Conservation (phyloP, 169 alveolate genomes). For the Theileria orientalis region DNA sequence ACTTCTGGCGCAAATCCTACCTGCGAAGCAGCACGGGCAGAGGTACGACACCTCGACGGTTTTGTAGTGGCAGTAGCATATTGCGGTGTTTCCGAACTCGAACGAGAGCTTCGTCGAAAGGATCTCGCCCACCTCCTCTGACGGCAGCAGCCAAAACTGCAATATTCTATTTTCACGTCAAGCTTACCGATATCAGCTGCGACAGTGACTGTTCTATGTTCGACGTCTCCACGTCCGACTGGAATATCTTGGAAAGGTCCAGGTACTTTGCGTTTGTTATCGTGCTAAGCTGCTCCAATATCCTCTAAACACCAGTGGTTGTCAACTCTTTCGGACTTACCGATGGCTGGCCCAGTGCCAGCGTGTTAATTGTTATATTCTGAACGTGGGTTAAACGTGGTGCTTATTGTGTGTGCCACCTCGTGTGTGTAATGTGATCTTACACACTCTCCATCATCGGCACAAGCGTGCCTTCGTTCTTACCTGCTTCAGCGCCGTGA, state of each 20-base stretch:
- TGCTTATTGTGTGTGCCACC: not conserved
- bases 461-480: too few relatives aligned
- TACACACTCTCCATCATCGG: too few relatives aligned
- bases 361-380: slow-evolving; percentile 53
- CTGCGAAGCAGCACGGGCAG: slow-evolving; percentile 84
- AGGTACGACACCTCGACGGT: slow-evolving; percentile 81
- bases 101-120: slow-evolving; percentile 76
- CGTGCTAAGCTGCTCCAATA: slow-evolving; percentile 62
- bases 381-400: not conserved
- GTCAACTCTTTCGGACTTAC: not conserved
- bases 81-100: slow-evolving; percentile 79
- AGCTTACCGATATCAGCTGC: slow-evolving; percentile 40
- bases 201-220: slow-evolving; percentile 31
- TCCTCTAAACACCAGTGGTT: slow-evolving; percentile 15
- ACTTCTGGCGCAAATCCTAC: slow-evolving; percentile 67
- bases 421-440: too few relatives aligned
- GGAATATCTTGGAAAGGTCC: slow-evolving; percentile 27
- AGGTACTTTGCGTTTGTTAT: slow-evolving; percentile 62
- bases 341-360: slow-evolving; percentile 53
- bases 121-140: slow-evolving; percentile 68
- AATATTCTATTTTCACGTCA: not conserved
- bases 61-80: slow-evolving; percentile 82
- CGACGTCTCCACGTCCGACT: slow-evolving; percentile 25
- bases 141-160: slow-evolving; percentile 80
- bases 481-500: slow-evolving; percentile 58